These are phyloP conservation scores for Thalia dealbata DNA, from an alignment of 176 grass and related monocot species.

Conservation along the genomic window DNA sequence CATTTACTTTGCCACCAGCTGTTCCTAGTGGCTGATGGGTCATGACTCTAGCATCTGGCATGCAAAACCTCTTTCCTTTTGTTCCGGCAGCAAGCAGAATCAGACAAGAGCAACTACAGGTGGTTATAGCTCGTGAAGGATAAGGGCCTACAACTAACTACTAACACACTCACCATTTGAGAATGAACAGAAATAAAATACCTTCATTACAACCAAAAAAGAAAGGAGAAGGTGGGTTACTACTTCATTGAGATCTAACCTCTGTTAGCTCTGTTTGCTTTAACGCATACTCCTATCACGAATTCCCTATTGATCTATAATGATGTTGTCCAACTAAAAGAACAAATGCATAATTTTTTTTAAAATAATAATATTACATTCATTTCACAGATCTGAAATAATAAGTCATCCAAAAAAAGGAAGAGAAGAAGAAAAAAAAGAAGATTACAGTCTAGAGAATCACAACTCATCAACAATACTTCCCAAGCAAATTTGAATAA, in stretches of 20 bases:
- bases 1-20: slow-evolving; percentile 59
- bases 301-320: neutral
- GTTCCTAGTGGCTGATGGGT: slow-evolving; percentile 78
- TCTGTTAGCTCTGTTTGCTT: neutral
- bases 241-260: too few relatives aligned
- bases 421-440: too few relatives aligned
- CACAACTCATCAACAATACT: too few relatives aligned
- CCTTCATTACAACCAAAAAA: too few relatives aligned
- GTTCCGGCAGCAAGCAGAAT: slow-evolving; percentile 80
- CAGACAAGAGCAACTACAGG: neutral
- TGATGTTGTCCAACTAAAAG: neutral
- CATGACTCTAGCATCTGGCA: slow-evolving; percentile 98
- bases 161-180: neutral
- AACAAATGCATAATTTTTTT: neutral
- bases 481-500: too few relatives aligned
- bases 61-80: slow-evolving; percentile 92
- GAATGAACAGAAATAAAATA: too few relatives aligned
- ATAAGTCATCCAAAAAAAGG: too few relatives aligned
- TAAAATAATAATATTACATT: too few relatives aligned
- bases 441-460: too few relatives aligned
- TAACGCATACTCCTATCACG: neutral
- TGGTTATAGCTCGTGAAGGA: neutral
- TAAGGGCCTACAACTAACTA: neutral
- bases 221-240: too few relatives aligned
- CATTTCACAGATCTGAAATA: too few relatives aligned